Conservation (phyloP, 164 flowering plant genomes). For the Annona squamosa region DNA sequence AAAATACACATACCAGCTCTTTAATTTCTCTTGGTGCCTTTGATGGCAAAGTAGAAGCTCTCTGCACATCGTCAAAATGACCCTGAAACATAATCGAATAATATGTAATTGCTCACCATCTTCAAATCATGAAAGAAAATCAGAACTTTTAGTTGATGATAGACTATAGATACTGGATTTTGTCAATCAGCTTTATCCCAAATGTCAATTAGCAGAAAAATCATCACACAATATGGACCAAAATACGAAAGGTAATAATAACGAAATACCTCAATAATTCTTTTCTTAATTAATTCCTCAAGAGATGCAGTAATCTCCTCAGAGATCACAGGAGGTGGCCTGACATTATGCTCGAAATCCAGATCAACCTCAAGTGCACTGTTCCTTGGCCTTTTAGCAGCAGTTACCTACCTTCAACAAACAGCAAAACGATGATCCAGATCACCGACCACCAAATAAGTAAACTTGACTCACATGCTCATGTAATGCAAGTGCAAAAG, state of each 20-base stretch:
- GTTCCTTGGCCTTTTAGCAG: slow-evolving; percentile 71
- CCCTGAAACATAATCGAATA: slow-evolving; percentile 38
- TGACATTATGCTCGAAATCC: slow-evolving; percentile 87
- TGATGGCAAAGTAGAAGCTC: slow-evolving; percentile 41
- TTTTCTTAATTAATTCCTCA: slow-evolving; percentile 69
- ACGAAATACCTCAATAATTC: slow-evolving; percentile 76
- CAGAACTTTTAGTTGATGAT: neutral
- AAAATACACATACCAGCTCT: slow-evolving; percentile 53
- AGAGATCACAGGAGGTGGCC: slow-evolving; percentile 83
- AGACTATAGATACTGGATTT: neutral
- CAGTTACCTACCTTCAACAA: slow-evolving; percentile 55
- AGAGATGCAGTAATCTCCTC: slow-evolving; percentile 76
- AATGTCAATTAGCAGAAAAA: neutral
- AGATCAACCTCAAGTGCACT: slow-evolving; percentile 94
- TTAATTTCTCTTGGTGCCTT: slow-evolving; percentile 60
- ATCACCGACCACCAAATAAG: neutral
- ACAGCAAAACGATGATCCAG: neutral
- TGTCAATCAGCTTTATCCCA: neutral
- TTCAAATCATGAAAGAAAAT: neutral
- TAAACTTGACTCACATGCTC: neutral
- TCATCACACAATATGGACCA: neutral
- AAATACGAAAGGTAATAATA: neutral
- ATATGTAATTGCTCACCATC: neutral
- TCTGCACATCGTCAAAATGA: slow-evolving; percentile 73
- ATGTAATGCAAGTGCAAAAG: neutral